A percentile compares a stretch with the other conserved stretches of the same genome.
These are phyloP conservation scores for Isoetes taiwanensis DNA, from an alignment of 75 land plant species.

Conservation along the genomic window DNA sequence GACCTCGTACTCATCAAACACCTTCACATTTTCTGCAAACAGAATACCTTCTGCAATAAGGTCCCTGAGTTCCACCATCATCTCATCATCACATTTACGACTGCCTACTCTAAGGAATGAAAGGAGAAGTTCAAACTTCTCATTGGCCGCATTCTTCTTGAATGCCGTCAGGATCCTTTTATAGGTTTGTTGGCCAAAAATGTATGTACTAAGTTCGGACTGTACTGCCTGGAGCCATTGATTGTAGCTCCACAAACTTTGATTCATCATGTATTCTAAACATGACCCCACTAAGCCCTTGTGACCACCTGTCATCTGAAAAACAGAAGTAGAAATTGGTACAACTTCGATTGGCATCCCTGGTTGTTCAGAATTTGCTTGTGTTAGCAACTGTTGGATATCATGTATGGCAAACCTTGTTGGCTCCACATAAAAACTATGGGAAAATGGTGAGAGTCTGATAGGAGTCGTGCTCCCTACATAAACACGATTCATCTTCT, in stretches of 20 bases:
- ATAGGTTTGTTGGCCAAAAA: conserved; percentile 5
- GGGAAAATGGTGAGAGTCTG: not conserved
- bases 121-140: conserved; percentile 1
- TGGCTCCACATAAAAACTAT: conserved; percentile 3
- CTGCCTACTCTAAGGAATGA: conserved; percentile 6
- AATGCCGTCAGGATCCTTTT: not conserved
- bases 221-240: not conserved
- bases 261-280: not conserved
- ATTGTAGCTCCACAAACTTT: not conserved
- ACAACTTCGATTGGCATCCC: not conserved
- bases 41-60: conserved; percentile 3
- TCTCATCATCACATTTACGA: not conserved
- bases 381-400: not conserved
- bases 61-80: conserved; percentile 3
- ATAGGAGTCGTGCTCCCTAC: not conserved
- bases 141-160: not conserved
- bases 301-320: conserved; percentile 7
- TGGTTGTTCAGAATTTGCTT: not conserved
- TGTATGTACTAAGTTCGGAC: not conserved
- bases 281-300: conserved; percentile 2
- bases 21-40: not conserved
- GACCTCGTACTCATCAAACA: conserved; percentile 1
- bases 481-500: not conserved
- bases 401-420: not conserved
- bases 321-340: not conserved